Evolutionary conservation across 768 basidiomycete species (phyloP).

Genomic region (Sarcomyxa edulis): DNA sequence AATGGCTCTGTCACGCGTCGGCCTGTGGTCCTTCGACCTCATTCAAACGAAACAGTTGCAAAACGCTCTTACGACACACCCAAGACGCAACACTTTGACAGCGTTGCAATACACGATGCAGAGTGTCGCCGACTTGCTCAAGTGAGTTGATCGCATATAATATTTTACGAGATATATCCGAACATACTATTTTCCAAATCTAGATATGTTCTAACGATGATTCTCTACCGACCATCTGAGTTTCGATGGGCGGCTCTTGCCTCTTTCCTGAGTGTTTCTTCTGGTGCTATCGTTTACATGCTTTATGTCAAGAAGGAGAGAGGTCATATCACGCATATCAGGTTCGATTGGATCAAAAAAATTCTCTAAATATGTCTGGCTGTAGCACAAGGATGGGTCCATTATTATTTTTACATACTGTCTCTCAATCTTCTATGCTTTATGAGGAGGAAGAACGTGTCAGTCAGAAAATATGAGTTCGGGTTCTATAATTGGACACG

Average conservation of each 20-base stretch:
- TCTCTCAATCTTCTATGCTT: no score
- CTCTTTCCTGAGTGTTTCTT: slow-evolving; percentile 23
- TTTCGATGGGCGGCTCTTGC: slow-evolving; percentile 15
- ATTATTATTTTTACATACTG: no score
- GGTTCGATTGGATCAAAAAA: slow-evolving; percentile 14
- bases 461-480: no score
- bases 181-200: no score
- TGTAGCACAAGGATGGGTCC: no score
- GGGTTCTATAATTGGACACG: no score
- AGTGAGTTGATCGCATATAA: no score
- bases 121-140: neutral
- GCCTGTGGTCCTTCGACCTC: slow-evolving; percentile 51
- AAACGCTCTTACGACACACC: slow-evolving; percentile 34
- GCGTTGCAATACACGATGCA: slow-evolving; percentile 1
- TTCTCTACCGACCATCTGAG: slow-evolving; percentile 14
- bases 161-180: no score
- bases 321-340: slow-evolving; percentile 23
- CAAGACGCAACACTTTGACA: slow-evolving; percentile 30
- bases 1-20: slow-evolving; percentile 40
- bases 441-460: no score
- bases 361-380: no score
- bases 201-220: slow-evolving; percentile 15
- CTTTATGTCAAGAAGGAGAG: slow-evolving; percentile 24
- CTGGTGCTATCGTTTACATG: slow-evolving; percentile 23
- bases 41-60: slow-evolving; percentile 46